phyloP scores from a whole-genome alignment of 2,329 filamentous ascomycete species.

The Aspergillus sojae region DNA sequence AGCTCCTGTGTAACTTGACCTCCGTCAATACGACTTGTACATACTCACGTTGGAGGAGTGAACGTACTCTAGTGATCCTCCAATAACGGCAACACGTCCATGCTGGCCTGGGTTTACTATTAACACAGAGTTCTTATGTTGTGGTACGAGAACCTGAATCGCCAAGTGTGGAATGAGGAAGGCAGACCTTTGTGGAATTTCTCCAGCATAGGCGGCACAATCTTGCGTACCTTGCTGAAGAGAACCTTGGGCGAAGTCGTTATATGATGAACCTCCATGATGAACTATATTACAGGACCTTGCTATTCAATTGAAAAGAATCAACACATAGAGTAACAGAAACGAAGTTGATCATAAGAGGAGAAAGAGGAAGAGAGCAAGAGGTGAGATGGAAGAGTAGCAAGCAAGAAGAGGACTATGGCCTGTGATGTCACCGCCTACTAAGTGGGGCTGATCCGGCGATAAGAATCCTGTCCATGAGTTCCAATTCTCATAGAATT shows the following conservation, averaged over 20 bases:
- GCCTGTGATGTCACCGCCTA: conserved; percentile 38
- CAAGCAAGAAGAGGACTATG: conserved; percentile 2
- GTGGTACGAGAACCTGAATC: neutral
- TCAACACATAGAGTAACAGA: neutral
- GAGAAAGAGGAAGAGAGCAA: conserved; percentile 1
- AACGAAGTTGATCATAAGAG: neutral
- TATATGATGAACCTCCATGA: conserved; percentile 50
- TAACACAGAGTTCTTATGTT: neutral
- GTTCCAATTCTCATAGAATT: conserved; percentile 2
- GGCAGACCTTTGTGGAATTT: conserved; percentile 88
- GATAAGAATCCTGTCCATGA: neutral
- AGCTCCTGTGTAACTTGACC: conserved; percentile 77
- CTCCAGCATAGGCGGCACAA: conserved; percentile 93
- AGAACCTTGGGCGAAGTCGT: conserved; percentile 73
- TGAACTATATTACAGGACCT: conserved; percentile 1
- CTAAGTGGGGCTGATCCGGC: conserved; percentile 29
- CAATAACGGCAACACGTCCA: conserved; percentile 89
- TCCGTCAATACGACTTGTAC: conserved; percentile 11
- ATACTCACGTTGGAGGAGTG: conserved; percentile 4
- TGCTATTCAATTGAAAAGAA: neutral
- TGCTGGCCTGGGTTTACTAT: conserved; percentile 69
- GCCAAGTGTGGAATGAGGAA: neutral
- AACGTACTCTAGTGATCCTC: conserved; percentile 77
- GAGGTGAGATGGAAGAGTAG: conserved; percentile 2
- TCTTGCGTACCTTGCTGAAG: conserved; percentile 78